Evolutionary conservation across 1,139 yeast species (phyloP).

Genomic region (Meyerozyma guilliermondii): DNA sequence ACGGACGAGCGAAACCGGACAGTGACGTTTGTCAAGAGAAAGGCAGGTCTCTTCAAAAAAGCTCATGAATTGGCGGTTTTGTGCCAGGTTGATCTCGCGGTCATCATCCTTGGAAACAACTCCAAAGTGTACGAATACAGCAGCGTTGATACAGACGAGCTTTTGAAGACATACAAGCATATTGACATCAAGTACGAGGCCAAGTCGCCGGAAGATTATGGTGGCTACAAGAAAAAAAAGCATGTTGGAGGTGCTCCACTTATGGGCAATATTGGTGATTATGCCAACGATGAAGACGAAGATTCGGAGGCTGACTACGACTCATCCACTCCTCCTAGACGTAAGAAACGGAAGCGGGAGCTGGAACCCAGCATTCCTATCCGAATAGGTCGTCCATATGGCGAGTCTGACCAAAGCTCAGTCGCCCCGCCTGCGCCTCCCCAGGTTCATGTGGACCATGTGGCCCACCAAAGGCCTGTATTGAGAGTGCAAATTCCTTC

Average conservation of each 20-base stretch:
- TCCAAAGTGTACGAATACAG: slow-evolving; percentile 78
- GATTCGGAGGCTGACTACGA: slow-evolving; percentile 29
- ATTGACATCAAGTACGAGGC: slow-evolving; percentile 26
- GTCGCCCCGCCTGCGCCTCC: slow-evolving; percentile 3
- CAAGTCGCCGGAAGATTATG: slow-evolving; percentile 58
- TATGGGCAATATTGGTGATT: slow-evolving; percentile 10
- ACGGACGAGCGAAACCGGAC: slow-evolving; percentile 85
- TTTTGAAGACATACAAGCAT: slow-evolving; percentile 49
- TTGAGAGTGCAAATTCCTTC: slow-evolving; percentile 49
- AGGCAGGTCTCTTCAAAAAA: slow-evolving; percentile 91
- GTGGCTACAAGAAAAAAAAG: slow-evolving; percentile 36
- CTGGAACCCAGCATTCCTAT: neutral
- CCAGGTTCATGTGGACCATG: neutral
- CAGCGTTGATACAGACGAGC: slow-evolving; percentile 60
- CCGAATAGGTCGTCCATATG: neutral
- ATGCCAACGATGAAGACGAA: slow-evolving; percentile 15
- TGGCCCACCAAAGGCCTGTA: slow-evolving; percentile 34
- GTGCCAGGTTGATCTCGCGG: slow-evolving; percentile 91
- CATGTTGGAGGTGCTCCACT: slow-evolving; percentile 12
- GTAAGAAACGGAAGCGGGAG: slow-evolving; percentile 14
- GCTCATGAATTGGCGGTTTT: slow-evolving; percentile 92
- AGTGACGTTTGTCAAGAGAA: slow-evolving; percentile 88
- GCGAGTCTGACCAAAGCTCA: neutral
- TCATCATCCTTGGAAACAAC: slow-evolving; percentile 82
- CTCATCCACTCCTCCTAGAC: slow-evolving; percentile 21